Percentiles rank a stretch among this genome's conserved stretches.
phyloP scores from a whole-genome alignment of 257 asterid species.

The Vinca minor region DNA sequence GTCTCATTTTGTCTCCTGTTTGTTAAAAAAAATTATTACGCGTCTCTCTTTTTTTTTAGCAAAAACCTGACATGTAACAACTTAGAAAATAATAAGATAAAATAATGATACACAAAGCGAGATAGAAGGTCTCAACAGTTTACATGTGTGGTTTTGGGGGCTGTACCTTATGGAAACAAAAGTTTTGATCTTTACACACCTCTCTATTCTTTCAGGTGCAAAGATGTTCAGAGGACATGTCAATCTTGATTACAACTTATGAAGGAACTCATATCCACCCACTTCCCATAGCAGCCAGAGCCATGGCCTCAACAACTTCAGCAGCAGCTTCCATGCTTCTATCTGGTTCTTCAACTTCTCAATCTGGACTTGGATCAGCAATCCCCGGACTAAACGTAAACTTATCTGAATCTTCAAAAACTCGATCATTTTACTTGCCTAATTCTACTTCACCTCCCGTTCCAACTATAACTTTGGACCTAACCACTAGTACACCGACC shows the following conservation, averaged over 20 bases:
- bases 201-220: conserved; percentile 47
- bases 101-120: too few relatives aligned
- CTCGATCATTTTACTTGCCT: conserved; percentile 33
- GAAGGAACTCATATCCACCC: conserved; percentile 93
- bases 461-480: conserved; percentile 82
- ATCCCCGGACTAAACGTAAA: conserved; percentile 20
- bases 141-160: too few relatives aligned
- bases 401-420: conserved; percentile 17
- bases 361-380: conserved; percentile 16
- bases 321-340: conserved; percentile 96
- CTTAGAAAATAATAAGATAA: too few relatives aligned
- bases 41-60: too few relatives aligned
- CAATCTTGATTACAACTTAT: conserved; percentile 75
- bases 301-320: conserved; percentile 90
- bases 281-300: conserved; percentile 70
- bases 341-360: conserved; percentile 61
- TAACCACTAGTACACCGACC: conserved; percentile 36
- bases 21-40: too few relatives aligned
- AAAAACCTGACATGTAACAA: too few relatives aligned
- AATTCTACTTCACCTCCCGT: conserved; percentile 35
- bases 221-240: conserved; percentile 63
- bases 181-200: neutral
- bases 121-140: too few relatives aligned
- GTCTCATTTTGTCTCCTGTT: too few relatives aligned
- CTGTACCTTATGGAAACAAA: neutral